These are phyloP conservation scores for Barnettozyma vustinii DNA, from an alignment of 805 yeast species.

Conservation along the genomic window DNA sequence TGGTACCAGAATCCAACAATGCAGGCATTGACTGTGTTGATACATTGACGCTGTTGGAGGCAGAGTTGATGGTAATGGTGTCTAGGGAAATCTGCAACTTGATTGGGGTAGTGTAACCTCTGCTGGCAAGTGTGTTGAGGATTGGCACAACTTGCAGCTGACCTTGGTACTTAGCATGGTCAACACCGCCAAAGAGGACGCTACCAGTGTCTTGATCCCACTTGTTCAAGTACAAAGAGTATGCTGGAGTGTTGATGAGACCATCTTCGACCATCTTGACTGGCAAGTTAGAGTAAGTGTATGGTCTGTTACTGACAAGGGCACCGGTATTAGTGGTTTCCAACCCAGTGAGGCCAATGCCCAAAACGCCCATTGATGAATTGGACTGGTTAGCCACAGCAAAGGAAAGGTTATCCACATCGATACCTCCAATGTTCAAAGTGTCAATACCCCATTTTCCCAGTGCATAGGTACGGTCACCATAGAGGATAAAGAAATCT, in stretches of 20 bases:
- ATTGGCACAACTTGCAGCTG: conserved; percentile 44
- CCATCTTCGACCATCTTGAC: conserved; percentile 52
- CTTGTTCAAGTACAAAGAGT: conserved; percentile 56
- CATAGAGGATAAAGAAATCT: conserved; percentile 41
- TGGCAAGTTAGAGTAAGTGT: conserved; percentile 64
- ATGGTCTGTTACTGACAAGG: conserved; percentile 16
- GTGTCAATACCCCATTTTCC: conserved; percentile 45
- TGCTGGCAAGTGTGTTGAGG: conserved; percentile 24
- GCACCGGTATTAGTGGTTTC: conserved; percentile 52
- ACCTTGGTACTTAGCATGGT: conserved; percentile 56
- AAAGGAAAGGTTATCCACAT: conserved; percentile 51
- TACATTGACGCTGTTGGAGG: conserved; percentile 1
- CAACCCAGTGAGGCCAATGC: conserved; percentile 64
- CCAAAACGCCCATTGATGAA: conserved; percentile 64
- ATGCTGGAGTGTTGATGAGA: conserved; percentile 46
- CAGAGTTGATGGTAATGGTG: conserved; percentile 9
- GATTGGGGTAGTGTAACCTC: conserved; percentile 33
- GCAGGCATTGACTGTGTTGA: conserved; percentile 25
- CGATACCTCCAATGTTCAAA: conserved; percentile 47
- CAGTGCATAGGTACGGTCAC: conserved; percentile 37
- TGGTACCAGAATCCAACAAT: conserved; percentile 40
- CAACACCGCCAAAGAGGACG: conserved; percentile 71
- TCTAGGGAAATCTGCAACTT: conserved; percentile 43
- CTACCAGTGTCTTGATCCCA: conserved; percentile 39
- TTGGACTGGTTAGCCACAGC: conserved; percentile 69